Conservation (phyloP, 1,139 yeast genomes). For the Yamadazyma mexicana region DNA sequence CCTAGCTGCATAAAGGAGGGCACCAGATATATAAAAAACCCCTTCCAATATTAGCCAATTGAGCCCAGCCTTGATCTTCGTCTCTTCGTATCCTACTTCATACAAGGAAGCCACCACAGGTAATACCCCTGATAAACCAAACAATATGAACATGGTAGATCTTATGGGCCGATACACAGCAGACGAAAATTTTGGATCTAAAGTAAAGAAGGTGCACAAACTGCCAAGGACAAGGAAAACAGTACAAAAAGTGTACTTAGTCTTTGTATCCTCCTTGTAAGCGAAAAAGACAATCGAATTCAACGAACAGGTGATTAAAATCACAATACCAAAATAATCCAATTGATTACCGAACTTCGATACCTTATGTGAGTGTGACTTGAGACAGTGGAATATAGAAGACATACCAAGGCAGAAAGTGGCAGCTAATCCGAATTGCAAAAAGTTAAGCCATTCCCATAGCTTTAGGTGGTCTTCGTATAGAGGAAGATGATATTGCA, state of each 20-base stretch:
- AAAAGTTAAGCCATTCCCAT: slow-evolving; percentile 41
- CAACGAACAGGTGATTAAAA: slow-evolving; percentile 73
- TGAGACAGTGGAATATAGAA: slow-evolving; percentile 74
- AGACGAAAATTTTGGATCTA: slow-evolving; percentile 64
- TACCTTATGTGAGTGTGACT: slow-evolving; percentile 67
- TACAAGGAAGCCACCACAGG: slow-evolving; percentile 60
- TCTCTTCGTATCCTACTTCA: slow-evolving; percentile 35
- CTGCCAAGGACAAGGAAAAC: slow-evolving; percentile 58
- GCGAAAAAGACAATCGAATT: slow-evolving; percentile 71
- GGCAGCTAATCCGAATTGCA: slow-evolving; percentile 41
- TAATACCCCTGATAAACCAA: slow-evolving; percentile 76
- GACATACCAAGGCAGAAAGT: slow-evolving; percentile 69
- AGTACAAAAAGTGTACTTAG: slow-evolving; percentile 44
- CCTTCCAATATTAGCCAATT: slow-evolving; percentile 71
- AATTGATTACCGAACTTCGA: slow-evolving; percentile 71
- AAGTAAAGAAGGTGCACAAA: slow-evolving; percentile 63
- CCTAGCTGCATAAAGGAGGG: slow-evolving; percentile 72
- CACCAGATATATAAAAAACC: slow-evolving; percentile 72
- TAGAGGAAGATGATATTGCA: slow-evolving; percentile 30
- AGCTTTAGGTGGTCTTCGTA: slow-evolving; percentile 41
- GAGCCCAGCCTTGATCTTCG: slow-evolving; percentile 54
- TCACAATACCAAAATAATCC: slow-evolving; percentile 85
- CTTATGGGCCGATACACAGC: slow-evolving; percentile 75
- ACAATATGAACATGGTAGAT: slow-evolving; percentile 74
- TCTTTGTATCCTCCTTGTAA: slow-evolving; percentile 48